These are phyloP conservation scores for Hemisphaericaspora subhashii DNA, from an alignment of 1,139 yeast species.

Conservation along the genomic window DNA sequence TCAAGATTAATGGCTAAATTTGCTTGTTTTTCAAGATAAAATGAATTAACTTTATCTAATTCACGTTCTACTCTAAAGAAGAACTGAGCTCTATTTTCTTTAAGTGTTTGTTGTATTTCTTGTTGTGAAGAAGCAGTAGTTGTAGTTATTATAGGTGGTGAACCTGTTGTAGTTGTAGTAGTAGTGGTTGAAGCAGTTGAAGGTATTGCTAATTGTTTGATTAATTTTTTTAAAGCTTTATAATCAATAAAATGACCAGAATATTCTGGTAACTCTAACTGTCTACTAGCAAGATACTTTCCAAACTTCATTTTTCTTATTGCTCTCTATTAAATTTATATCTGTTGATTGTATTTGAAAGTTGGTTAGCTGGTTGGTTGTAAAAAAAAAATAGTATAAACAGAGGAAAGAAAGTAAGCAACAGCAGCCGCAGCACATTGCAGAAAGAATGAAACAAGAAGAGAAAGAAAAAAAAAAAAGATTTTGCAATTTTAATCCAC, in stretches of 20 bases:
- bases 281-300: constrained; percentile 89
- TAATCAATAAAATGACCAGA: constrained; percentile 92
- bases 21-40: constrained; percentile 87
- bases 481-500: no score
- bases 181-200: constrained; percentile 13
- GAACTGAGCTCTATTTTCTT: constrained; percentile 90
- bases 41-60: constrained; percentile 87
- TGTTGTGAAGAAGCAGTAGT: constrained; percentile 20
- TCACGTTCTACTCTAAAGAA: constrained; percentile 93
- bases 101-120: constrained; percentile 61
- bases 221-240: constrained; percentile 82
- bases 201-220: constrained; percentile 63
- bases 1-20: constrained; percentile 79
- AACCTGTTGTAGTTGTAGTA: constrained; percentile 8
- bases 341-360: background rate
- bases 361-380: constrained; percentile 3
- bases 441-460: no score
- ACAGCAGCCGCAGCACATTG: no score
- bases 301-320: constrained; percentile 81
- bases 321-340: background rate
- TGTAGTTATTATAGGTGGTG: constrained; percentile 12
- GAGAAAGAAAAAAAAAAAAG: no score
- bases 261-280: constrained; percentile 91
- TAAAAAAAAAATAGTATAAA: constrained; percentile 2
- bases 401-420: no score